phyloP scores from a whole-genome alignment of 2,329 filamentous ascomycete species.

The Amesomyces nigricolor region DNA sequence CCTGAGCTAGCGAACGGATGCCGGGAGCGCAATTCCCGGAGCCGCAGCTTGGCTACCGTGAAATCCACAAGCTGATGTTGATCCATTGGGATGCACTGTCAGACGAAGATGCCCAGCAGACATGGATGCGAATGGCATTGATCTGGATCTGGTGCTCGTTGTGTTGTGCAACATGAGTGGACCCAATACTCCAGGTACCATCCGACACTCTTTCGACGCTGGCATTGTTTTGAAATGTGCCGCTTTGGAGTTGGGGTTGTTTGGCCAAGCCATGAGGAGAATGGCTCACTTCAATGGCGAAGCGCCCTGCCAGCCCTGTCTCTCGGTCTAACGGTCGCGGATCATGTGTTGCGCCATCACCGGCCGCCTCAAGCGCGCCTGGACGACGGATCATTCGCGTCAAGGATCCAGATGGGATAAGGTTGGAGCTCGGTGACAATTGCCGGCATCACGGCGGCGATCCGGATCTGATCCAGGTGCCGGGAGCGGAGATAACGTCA shows the following conservation, averaged over 20 bases:
- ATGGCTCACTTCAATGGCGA: too few relatives aligned
- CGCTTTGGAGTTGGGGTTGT: neutral
- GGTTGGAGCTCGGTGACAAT: neutral
- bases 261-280: too few relatives aligned
- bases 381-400: neutral
- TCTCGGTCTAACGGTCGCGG: slow-evolving; percentile 1
- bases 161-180: neutral
- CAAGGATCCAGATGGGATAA: neutral
- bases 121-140: too few relatives aligned
- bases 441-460: neutral
- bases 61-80: neutral
- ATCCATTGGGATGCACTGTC: neutral
- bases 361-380: neutral
- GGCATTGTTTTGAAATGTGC: neutral
- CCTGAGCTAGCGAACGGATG: slow-evolving; percentile 2
- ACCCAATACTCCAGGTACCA: neutral
- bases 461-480: neutral
- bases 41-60: slow-evolving; percentile 9
- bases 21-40: slow-evolving; percentile 5
- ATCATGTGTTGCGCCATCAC: slow-evolving; percentile 9
- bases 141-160: neutral
- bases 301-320: neutral
- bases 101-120: neutral
- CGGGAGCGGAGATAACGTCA: too few relatives aligned
- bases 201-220: neutral